Evolutionary conservation across 2,329 filamentous ascomycete species (phyloP), one percentile per base, ranked within the genome.

Genomic region (Aspergillus transmontanensis): DNA sequence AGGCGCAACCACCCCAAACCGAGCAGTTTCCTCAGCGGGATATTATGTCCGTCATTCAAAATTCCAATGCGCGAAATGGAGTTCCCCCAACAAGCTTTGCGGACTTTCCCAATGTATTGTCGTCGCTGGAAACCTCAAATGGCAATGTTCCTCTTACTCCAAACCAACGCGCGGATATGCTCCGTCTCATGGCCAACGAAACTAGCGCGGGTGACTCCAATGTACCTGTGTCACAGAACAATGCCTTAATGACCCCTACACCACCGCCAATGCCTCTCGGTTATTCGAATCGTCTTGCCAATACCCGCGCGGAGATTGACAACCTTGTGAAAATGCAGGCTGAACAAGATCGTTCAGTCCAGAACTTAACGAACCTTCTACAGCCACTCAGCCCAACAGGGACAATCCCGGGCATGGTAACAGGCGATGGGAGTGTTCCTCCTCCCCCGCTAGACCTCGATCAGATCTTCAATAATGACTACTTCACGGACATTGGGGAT

Each of bases 381-480:
- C 89, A 91, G 7, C 93, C 93, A 0, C 83, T 96, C 14, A 94
- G 90, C 71, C 93, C 93, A 0, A 91, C 87, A 0, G 93, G 92
- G 5, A 85, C 86, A 19, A 91, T 96, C 41, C 91, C 92, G 1
- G 91, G 91, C 5, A 76, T 95, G 6, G 72, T 69, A 39, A 78
- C 80, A 55, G 51, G 51, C 43, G 79, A 79, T 34, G 75, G 75
- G 16, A 76, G 71, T 41, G 74, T 84, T 2, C 78, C 76, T 6
- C 79, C 79, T 30, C 79, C 80, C 1, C 75, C 78, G 4, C 79
- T 87, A 43, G 85, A 88, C 64, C 80, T 88, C 3, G 84, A 87
- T 66, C 78, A 80, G n/a, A 86, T 88, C 64, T 83, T 88, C 64
- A 83, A 85, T 66, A 83, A 83, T 30, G 84, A 87, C 66, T 86